A percentile compares a stretch with the other conserved stretches of the same genome.
Evolutionary conservation across 495 filamentous ascomycete species (phyloP).

Genomic region (Penicillium taxi): DNA sequence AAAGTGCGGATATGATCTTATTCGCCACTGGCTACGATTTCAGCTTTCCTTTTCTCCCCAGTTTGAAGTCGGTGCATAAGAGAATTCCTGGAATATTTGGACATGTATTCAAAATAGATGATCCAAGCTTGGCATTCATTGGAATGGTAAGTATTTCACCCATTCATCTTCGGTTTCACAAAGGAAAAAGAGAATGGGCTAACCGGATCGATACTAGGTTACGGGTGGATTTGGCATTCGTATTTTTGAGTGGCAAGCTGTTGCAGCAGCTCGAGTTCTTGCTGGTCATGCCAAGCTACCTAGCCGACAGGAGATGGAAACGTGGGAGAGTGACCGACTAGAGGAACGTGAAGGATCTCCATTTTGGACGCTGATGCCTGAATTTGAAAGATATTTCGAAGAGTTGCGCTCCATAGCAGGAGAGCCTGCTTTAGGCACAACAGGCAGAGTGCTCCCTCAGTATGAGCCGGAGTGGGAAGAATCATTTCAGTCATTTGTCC

Average conservation of each 20-base stretch:
- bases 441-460: not conserved
- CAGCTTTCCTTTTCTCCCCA: slow-evolving; percentile 9
- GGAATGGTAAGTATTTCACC: slow-evolving; percentile 7
- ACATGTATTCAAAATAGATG: slow-evolving; percentile 9
- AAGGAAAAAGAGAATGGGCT: not conserved
- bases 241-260: slow-evolving; percentile 44
- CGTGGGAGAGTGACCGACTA: slow-evolving; percentile 35
- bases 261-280: slow-evolving; percentile 35
- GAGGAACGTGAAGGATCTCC: slow-evolving; percentile 24
- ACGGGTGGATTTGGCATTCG: slow-evolving; percentile 34
- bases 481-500: not conserved
- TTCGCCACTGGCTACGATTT: slow-evolving; percentile 31
- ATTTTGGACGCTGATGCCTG: slow-evolving; percentile 32
- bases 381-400: slow-evolving; percentile 43
- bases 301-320: slow-evolving; percentile 18
- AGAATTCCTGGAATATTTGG: slow-evolving; percentile 10
- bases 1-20: slow-evolving; percentile 29
- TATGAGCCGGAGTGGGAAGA: not conserved
- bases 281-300: slow-evolving; percentile 34
- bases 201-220: not conserved
- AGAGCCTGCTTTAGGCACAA: not conserved
- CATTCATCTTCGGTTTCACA: too few species aligned
- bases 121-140: slow-evolving; percentile 12
- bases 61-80: slow-evolving; percentile 3
- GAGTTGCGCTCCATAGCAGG: not conserved